phyloP scores from a whole-genome alignment of 2,329 filamentous ascomycete genomes.

The Plenodomus tracheiphilus region DNA sequence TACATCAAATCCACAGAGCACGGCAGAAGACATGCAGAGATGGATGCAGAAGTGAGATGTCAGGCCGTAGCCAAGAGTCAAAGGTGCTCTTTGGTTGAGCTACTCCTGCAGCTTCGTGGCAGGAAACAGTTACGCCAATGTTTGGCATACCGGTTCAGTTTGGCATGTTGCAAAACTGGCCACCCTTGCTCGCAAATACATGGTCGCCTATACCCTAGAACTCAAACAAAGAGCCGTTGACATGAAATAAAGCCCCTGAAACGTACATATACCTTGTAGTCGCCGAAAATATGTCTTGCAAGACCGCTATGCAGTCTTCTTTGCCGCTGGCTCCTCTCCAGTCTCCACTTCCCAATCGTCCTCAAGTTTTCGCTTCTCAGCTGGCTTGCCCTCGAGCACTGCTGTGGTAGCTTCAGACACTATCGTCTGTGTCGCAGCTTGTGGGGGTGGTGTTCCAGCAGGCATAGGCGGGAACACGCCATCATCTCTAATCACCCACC shows the following conservation, averaged over 20 bases:
- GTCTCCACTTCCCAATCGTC: neutral
- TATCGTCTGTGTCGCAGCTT: slow-evolving; percentile 17
- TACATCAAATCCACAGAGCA: neutral
- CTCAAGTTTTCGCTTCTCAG: slow-evolving; percentile 29
- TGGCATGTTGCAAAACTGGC: neutral
- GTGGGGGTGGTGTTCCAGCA: slow-evolving; percentile 17
- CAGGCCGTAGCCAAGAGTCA: neutral
- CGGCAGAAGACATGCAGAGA: neutral
- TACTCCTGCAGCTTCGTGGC: neutral
- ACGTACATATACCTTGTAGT: neutral
- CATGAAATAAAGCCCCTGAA: neutral
- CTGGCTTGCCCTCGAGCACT: slow-evolving; percentile 8
- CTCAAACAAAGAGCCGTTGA: neutral
- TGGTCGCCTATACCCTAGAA: neutral
- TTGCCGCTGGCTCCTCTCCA: slow-evolving; percentile 2
- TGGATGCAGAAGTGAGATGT: neutral
- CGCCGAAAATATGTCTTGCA: neutral
- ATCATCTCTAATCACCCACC: slow-evolving; percentile 60
- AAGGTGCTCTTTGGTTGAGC: neutral
- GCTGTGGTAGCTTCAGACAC: slow-evolving; percentile 15
- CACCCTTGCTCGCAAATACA: neutral
- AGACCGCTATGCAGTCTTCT: slow-evolving; percentile 1
- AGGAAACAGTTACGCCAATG: too few species aligned
- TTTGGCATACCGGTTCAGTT: too few species aligned
- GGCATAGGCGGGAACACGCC: slow-evolving; percentile 38